Base-by-base conservation (phyloP, 177 flowering plant genomes). In the Vitis hybrid region DNA sequence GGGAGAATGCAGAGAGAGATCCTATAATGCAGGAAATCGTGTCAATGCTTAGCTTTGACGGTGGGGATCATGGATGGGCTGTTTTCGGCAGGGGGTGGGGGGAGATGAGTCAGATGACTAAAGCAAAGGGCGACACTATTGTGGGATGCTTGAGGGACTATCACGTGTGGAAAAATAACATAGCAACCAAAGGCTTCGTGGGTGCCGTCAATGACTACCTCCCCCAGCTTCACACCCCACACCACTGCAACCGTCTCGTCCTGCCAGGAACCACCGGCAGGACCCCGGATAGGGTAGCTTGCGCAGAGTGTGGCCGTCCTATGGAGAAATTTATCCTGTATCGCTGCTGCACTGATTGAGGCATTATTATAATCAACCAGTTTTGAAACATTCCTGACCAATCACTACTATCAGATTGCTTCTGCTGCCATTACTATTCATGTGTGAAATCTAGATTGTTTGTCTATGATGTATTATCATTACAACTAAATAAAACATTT, bases 271-370 rank as follows among this genome's bases (percentile, higher is more conserved):
- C 77, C 50, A 62, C 81, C 2, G 87, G 88, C 2, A 55, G 66
- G 50, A 79, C 83, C 16, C 89, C 90, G 0, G 89, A 85, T 69
- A 81, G 61, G 80, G 85, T 91, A 29, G 88, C 81, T 4, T 91
- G 94, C 57, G 83, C 89, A 1, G 94, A 91, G 55, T 91, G 97
- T 50, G 83, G 91, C 48, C 82, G 83, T 9, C 49, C 79, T 1
- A 89, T 91, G 97, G 92, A 91, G 76, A 84, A 82, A 83, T 87
- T 68, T 79, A 69, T 86, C 77, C 82, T 86, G 90, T 91, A 85
- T 53, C 88, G 91, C 50, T 91, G 97, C 85, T 91, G 94, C 82
- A 82, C 70, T n/a, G 94, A 89, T 66, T 89, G 69, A 78, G 45
- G 8, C 45, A 39, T 39, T 39, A 26, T 26, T 0, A 26, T 39